phyloP scores from a whole-genome alignment of 2,329 filamentous ascomycete genomes.

The Lachnum nothofagi region DNA sequence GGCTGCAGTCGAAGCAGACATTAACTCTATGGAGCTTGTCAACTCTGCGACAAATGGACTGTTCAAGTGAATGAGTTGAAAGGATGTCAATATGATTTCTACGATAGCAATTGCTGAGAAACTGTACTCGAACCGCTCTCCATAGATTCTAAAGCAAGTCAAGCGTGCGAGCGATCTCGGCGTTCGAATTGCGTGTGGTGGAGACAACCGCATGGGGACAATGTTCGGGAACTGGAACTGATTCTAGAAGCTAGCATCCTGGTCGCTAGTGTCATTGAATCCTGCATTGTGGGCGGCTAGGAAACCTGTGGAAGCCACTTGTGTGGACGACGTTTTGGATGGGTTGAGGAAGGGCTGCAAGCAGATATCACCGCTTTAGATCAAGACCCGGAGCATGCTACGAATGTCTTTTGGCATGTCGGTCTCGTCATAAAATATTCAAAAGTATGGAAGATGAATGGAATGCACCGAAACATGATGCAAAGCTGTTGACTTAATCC shows the following conservation, averaged over 20 bases:
- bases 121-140: conserved; percentile 27
- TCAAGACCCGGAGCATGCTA: conserved; percentile 39
- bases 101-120: conserved; percentile 45
- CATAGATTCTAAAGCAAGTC: conserved; percentile 35
- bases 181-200: conserved; percentile 47
- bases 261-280: conserved; percentile 44
- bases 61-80: conserved; percentile 40
- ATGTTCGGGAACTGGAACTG: conserved; percentile 50
- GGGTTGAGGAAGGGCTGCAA: conserved; percentile 43
- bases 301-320: conserved; percentile 49
- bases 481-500: too few species aligned
- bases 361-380: conserved; percentile 50
- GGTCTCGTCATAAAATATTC: conserved; percentile 56
- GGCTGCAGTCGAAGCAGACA: conserved; percentile 44
- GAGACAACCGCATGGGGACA: conserved; percentile 52
- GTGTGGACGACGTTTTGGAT: conserved; percentile 49
- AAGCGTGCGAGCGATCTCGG: conserved; percentile 44
- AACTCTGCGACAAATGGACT: conserved; percentile 37
- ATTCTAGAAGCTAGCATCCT: conserved; percentile 47
- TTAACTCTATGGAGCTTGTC: conserved; percentile 45
- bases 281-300: conserved; percentile 50
- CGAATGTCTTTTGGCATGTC: conserved; percentile 41
- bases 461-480: neutral
- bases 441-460: conserved; percentile 40
- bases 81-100: conserved; percentile 47